Base-by-base conservation (phyloP, 352 stramenopile genomes). In the Halophytophthora batemanensis region DNA sequence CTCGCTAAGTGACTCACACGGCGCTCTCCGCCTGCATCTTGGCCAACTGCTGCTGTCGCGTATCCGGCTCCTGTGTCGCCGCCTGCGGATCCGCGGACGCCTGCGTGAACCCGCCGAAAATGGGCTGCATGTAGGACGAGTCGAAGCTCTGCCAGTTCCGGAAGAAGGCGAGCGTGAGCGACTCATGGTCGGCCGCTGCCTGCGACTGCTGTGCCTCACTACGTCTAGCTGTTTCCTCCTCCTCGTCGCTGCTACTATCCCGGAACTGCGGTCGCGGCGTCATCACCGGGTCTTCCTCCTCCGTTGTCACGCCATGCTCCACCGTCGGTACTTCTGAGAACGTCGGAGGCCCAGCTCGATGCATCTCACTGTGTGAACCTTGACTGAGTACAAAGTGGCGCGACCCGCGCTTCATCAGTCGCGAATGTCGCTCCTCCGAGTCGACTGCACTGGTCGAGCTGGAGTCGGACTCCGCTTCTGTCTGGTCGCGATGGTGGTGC, bases 61-160 rank as follows among this genome's bases (percentile, higher is more conserved):
- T 51, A 28, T 60, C 49, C 18, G 43, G 46, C 10, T 54, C n/a
- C 6, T 74, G 46, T 18, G 67, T 56, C 25, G 68, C 43, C 42
- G 53, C 39, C 41, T 49, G 49, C 31, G 59, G 33, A 15, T 39
- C 15, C 19, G 45, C 33, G 40, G 52, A 38, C 22, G 56, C 51
- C 35, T 80, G 72, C 34, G 72, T 72, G 37, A 59, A 70, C 15
- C 83, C 81, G 33, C 83, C 83, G 46, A 94, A 94, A 25, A 89
- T 74, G 14, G 80, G 83, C 54, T 92, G 81, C 73, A 94, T 82
- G 64, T 86, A 90, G 38, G 66, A 74, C 23, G 65, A 66, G 53
- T 94, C 83, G 53, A 94, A 90, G 10, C 66, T 64, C 57, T 92
- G 76, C 83, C 83, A 94, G 36, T 68, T 77, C 17, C 77, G 82